A percentile compares a stretch with the other conserved stretches of the same genome.
phyloP scores from a whole-genome alignment of 192 early-diverging fungal genomes.

The Chytriomyces sp. region DNA sequence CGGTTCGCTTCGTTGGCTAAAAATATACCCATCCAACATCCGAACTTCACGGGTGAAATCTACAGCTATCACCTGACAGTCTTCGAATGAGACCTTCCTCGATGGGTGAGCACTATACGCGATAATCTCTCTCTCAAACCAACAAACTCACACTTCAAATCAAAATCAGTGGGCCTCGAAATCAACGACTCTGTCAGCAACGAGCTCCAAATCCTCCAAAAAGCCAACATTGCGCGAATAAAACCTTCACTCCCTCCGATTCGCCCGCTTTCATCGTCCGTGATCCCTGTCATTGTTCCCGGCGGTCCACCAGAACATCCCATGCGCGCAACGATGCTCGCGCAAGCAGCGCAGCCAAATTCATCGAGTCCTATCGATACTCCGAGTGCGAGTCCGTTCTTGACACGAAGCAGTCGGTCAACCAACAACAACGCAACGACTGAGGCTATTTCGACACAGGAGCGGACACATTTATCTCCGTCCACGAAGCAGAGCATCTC shows the following conservation, averaged over 20 bases:
- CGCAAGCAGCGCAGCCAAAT: not conserved
- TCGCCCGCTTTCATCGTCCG: too few species aligned
- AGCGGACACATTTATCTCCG: not conserved
- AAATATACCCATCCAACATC: too few species aligned
- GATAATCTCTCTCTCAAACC: too few species aligned
- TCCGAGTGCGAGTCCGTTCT: not conserved
- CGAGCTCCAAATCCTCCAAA: constrained; percentile 24
- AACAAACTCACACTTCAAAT: too few species aligned
- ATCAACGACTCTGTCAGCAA: constrained; percentile 13
- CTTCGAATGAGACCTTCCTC: too few species aligned
- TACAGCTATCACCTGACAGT: too few species aligned
- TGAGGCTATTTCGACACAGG: not conserved
- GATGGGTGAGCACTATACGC: too few species aligned
- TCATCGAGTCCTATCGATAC: not conserved
- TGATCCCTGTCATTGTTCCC: not conserved
- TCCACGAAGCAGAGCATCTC: not conserved
- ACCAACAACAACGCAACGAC: not conserved
- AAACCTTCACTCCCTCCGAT: too few species aligned
- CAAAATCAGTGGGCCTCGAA: too few species aligned
- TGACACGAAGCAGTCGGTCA: not conserved
- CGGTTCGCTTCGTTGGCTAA: too few species aligned
- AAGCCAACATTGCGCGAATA: too few species aligned
- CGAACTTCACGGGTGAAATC: too few species aligned
- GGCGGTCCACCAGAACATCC: constrained; percentile 6
- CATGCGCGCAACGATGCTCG: not conserved